Evolutionary conservation across 2,329 filamentous ascomycete genomes (phyloP), one percentile per base, ranked within the genome.

Genomic region (Phaeosphaeria sp.): DNA sequence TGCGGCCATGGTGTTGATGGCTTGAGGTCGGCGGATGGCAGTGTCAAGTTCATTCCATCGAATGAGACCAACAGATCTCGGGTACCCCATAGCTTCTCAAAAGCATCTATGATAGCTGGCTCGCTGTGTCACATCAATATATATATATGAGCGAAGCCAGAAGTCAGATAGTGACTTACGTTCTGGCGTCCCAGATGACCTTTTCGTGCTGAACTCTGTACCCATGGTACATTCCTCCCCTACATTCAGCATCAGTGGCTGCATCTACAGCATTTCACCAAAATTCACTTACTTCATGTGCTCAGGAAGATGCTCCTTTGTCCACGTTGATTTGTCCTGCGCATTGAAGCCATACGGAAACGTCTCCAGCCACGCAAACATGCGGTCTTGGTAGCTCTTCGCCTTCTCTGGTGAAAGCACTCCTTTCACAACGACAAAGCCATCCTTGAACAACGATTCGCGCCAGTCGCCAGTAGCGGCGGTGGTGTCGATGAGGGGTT

Each of bases 101-200:
- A 81, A 1, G 74, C 66, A 0, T 79, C 74, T 39, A 80, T 66
- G 1, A 81, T 67, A 1, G 59, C 68, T 8, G 78, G 79, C 62
- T 81, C 79, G 43, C 69, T 74, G 21, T 1, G n/a, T n/a, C n/a
- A n/a, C n/a, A n/a, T n/a, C n/a, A n/a, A n/a, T n/a, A n/a, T n/a
- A n/a, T n/a, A n/a, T n/a, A n/a, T n/a, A n/a, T n/a, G n/a, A n/a
- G n/a, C n/a, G n/a, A n/a, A n/a, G n/a, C n/a, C 9, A 22, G 2
- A 21, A 44, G 42, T n/a, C 7, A 5, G 21, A 44, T 20, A 18
- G 3, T 5, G 3, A 55, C 57, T 46, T 27, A 60, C 55, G 30
- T 48, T 25, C 76, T 68, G 2, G 79, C 77, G 49, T 81, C 79
- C 80, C 79, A 81, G 1, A 74, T 72, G 54, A 78, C 75, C 59